Percentiles rank a stretch among this genome's conserved stretches.
These are phyloP conservation scores for Peziza echinospora DNA, from an alignment of 495 filamentous ascomycete genomes.

Conservation along the genomic window DNA sequence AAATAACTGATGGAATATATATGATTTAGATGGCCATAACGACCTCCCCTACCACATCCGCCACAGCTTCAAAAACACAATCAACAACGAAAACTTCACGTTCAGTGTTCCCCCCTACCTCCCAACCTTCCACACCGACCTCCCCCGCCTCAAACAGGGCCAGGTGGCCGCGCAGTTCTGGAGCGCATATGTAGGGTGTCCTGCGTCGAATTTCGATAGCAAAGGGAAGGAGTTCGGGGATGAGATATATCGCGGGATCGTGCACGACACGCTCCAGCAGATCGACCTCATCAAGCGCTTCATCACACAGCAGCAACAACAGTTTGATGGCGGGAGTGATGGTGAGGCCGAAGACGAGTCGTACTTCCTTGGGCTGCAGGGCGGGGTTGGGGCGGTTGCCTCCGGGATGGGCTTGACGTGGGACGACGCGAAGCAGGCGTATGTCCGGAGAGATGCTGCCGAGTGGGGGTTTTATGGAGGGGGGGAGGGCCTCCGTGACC, in stretches of 20 bases:
- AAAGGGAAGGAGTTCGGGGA: constrained; percentile 51
- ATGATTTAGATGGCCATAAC: constrained; percentile 72
- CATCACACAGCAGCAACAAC: constrained; percentile 38
- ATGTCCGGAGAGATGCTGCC: neutral
- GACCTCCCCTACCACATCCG: constrained; percentile 63
- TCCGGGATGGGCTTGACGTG: neutral
- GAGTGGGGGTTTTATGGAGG: neutral
- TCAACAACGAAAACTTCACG: constrained; percentile 50
- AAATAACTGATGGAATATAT: no score
- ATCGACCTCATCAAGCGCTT: constrained; percentile 63
- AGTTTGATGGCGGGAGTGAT: constrained; percentile 20
- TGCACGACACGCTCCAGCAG: constrained; percentile 57
- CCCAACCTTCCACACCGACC: constrained; percentile 52
- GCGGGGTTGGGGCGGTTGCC: neutral
- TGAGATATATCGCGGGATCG: constrained; percentile 36
- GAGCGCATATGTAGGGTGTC: constrained; percentile 69
- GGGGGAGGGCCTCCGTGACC: neutral
- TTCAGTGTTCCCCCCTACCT: constrained; percentile 38
- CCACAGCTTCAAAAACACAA: constrained; percentile 46
- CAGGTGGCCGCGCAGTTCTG: constrained; percentile 55
- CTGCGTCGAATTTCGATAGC: constrained; percentile 17
- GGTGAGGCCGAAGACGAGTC: neutral
- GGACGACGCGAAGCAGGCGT: neutral
- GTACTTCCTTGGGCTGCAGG: neutral
- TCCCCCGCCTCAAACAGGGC: constrained; percentile 37